Base-by-base conservation (phyloP, 164 flowering plant genomes). In the Echeveria elegans region DNA sequence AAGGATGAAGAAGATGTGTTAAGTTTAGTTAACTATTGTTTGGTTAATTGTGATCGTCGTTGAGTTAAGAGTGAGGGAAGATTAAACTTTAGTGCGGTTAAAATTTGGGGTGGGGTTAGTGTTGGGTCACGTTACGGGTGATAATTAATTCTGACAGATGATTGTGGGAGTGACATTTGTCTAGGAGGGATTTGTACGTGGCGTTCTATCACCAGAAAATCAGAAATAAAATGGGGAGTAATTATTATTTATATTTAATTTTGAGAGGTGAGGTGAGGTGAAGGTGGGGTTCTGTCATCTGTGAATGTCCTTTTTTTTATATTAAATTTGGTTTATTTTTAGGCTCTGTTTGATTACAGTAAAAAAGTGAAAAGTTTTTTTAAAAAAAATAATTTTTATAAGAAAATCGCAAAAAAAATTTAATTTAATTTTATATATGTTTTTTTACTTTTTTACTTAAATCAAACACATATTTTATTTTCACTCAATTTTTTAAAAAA, bases 1-100 rank as follows among this genome's bases (percentile, higher is more conserved):
- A 52, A 52, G 58, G 58, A 52, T 18, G 58, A 52, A 21, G 58
- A 12, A 1, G 58, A 21, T 52, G 28, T 28, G 58, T 23, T 52
- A n/a, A 11, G 30, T 62, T 62, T 32, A 24, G 28, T 53, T 66
- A 66, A 77, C 77, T 64, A 6, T 68, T 69, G 70, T 70, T 61
- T 5, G 60, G 72, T 21, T 2, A 9, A 3, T 10, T 10, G 41
- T 38, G 74, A 66, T 76, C 73, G 21, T 56, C 61, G 77, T 77
- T 69, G 15, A 34, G 64, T 68, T 69, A 58, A 43, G 38, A 63
- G 21, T n/a, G 37, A 7, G 7, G 37, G 37, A 34, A 34, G 37
- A 34, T 34, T 7, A 34, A 34, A 34, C n/a, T n/a, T n/a, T n/a
- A n/a, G 53, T 19, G 19, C 53, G 53, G n/a, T 45, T 48, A 64